phyloP scores from a whole-genome alignment of 2,329 filamentous ascomycete genomes.

The Davidsoniella neocaledoniae region DNA sequence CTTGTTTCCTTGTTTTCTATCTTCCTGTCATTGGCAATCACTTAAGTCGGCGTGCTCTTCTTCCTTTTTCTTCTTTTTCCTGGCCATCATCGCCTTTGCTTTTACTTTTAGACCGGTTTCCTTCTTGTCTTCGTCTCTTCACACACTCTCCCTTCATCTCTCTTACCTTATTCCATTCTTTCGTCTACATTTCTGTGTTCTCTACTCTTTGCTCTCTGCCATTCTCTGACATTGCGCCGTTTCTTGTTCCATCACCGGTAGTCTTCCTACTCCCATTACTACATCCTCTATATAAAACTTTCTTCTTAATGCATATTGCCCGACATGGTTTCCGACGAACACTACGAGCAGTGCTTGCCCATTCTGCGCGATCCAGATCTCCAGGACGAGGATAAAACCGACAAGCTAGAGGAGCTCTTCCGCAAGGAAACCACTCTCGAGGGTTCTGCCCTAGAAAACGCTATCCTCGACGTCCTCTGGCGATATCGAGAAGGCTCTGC shows the following conservation, averaged over 20 bases:
- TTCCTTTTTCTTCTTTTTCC: not conserved
- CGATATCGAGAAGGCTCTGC: conserved; percentile 54
- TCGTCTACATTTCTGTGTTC: not conserved
- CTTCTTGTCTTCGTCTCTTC: not conserved
- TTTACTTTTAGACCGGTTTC: not conserved
- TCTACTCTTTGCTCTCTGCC: not conserved
- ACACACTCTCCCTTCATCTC: not conserved
- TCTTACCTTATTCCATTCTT: not conserved
- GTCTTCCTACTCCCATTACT: not conserved
- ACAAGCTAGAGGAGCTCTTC: conserved; percentile 74
- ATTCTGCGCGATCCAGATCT: conserved; percentile 67
- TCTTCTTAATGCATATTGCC: conserved; percentile 5
- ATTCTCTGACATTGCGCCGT: not conserved
- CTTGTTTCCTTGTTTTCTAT: not conserved
- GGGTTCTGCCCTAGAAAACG: conserved; percentile 70
- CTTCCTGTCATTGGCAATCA: not conserved
- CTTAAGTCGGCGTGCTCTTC: too few species aligned
- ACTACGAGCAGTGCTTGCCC: conserved; percentile 81
- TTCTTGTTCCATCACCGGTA: not conserved
- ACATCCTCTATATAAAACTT: not conserved
- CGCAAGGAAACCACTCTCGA: conserved; percentile 60
- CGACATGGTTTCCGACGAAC: conserved; percentile 78
- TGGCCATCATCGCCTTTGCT: not conserved
- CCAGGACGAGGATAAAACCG: conserved; percentile 90
- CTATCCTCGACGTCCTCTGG: conserved; percentile 82